Conservation (phyloP, 2,329 filamentous ascomycete species). For the Xylaria sp. region DNA sequence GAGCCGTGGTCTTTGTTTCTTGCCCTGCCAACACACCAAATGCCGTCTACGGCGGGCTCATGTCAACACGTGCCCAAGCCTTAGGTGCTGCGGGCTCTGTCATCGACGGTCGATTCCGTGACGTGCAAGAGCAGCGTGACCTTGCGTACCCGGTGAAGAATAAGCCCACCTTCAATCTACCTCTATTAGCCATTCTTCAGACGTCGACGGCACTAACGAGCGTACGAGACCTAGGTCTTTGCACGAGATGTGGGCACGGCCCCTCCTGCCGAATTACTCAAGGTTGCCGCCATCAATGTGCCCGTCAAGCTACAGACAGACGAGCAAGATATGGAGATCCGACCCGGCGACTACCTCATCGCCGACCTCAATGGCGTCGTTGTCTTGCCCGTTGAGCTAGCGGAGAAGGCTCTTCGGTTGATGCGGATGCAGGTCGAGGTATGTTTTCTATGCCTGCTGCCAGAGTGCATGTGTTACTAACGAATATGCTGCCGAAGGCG, state of each 20-base stretch:
- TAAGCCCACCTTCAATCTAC: background rate
- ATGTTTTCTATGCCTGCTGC: background rate
- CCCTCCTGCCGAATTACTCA: slow-evolving; percentile 56
- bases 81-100: slow-evolving; percentile 60
- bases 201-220: background rate
- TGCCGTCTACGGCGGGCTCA: slow-evolving; percentile 65
- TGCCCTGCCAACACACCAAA: slow-evolving; percentile 59
- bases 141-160: slow-evolving; percentile 55
- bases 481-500: slow-evolving; percentile 41
- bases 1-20: slow-evolving; percentile 63
- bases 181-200: background rate
- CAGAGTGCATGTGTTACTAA: slow-evolving; percentile 10
- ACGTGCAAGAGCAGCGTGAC: slow-evolving; percentile 64
- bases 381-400: slow-evolving; percentile 54
- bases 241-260: slow-evolving; percentile 58
- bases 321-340: slow-evolving; percentile 54
- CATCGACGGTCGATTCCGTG: slow-evolving; percentile 64
- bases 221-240: slow-evolving; percentile 50
- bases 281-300: slow-evolving; percentile 57
- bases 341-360: slow-evolving; percentile 58
- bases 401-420: slow-evolving; percentile 54
- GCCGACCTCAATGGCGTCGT: slow-evolving; percentile 60
- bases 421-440: slow-evolving; percentile 55
- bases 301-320: slow-evolving; percentile 54
- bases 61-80: slow-evolving; percentile 60